Conservation (phyloP, 805 yeast genomes). For the Ascoidea asiatica region DNA sequence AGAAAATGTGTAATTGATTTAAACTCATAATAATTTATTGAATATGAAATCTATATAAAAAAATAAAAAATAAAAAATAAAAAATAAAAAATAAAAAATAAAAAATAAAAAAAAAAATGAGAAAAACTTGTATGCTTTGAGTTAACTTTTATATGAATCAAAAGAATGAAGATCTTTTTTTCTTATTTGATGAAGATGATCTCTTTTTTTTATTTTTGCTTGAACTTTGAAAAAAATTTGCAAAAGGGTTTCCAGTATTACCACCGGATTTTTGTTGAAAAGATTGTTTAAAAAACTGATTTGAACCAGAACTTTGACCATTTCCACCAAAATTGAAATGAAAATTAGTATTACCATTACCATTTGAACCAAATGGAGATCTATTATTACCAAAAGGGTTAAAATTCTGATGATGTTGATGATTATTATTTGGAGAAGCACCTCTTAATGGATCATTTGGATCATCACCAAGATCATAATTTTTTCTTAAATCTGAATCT, state of each 20-base stretch:
- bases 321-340: constrained; percentile 1
- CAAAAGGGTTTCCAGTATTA: constrained; percentile 1
- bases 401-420: neutral
- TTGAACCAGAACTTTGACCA: too few species aligned
- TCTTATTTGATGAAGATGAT: neutral
- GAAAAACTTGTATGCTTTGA: too few species aligned
- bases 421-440: neutral
- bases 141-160: too few species aligned
- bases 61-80: too few species aligned
- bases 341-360: neutral
- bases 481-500: constrained; percentile 44
- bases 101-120: too few species aligned
- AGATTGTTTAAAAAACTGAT: neutral
- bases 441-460: constrained; percentile 26
- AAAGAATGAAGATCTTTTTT: too few species aligned
- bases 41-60: too few species aligned
- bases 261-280: neutral
- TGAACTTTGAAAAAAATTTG: neutral
- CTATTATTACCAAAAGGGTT: constrained; percentile 1
- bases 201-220: neutral
- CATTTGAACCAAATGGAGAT: neutral
- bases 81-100: too few species aligned
- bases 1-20: neutral
- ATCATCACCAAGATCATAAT: constrained; percentile 54
- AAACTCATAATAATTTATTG: too few species aligned